Evolutionary conservation across 2,329 filamentous ascomycete genomes (phyloP).

Genomic region (Didymosphaeria variabile): DNA sequence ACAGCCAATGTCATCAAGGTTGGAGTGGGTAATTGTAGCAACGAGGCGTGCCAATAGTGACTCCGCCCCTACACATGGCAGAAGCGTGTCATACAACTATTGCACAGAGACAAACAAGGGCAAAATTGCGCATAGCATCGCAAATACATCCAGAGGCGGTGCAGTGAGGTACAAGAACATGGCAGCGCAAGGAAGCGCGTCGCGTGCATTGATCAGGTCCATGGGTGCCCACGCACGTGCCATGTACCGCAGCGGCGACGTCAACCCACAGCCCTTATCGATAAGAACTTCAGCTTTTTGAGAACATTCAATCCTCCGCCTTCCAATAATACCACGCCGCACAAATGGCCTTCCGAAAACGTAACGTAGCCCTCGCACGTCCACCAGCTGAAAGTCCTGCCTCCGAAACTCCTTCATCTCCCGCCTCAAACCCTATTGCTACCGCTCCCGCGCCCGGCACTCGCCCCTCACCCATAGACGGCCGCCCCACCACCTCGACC

Average conservation of each 20-base stretch:
- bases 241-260: no score
- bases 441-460: slow-evolving; percentile 57
- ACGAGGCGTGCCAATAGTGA: background rate
- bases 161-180: background rate
- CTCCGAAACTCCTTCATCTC: slow-evolving; percentile 24
- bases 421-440: slow-evolving; percentile 23
- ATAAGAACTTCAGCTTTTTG: background rate
- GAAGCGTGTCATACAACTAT: background rate
- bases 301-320: background rate
- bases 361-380: slow-evolving; percentile 66
- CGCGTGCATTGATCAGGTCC: background rate
- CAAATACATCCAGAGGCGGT: background rate
- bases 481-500: slow-evolving; percentile 87
- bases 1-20: background rate
- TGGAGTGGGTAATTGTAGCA: background rate
- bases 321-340: background rate
- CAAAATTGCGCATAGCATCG: background rate
- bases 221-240: no score
- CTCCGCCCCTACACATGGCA: background rate
- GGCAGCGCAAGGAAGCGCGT: background rate
- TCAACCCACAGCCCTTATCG: slow-evolving; percentile 6
- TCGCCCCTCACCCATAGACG: slow-evolving; percentile 87
- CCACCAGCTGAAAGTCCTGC: slow-evolving; percentile 26
- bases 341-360: slow-evolving; percentile 74
- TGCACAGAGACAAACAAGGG: background rate